Percentiles rank a stretch among this genome's conserved stretches.
These are phyloP conservation scores for Sechiopsis laciniata DNA, from an alignment of 306 rosid species.

Conservation along the genomic window DNA sequence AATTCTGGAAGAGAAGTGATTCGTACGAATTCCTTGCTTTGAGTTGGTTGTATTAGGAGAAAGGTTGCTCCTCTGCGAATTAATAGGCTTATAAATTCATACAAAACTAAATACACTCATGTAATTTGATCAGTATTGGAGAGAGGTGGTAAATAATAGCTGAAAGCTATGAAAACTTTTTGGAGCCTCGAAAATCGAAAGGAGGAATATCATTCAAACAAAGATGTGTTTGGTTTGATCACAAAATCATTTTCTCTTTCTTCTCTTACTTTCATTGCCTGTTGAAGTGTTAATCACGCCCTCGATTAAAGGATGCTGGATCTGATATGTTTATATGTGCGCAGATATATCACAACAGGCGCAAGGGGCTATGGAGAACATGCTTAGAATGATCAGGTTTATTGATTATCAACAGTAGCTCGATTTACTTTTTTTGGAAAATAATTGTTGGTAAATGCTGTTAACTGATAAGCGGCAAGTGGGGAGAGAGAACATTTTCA, in stretches of 20 bases:
- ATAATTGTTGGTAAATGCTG: not conserved
- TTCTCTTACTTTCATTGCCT: not conserved
- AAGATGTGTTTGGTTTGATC: not conserved
- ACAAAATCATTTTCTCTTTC: not conserved
- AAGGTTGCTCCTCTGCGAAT: not conserved
- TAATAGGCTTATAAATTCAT: not conserved
- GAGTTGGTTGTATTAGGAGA: not conserved
- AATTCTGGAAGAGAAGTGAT: too few species aligned
- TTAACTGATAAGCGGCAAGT: not conserved
- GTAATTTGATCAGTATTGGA: not conserved
- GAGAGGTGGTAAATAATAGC: not conserved
- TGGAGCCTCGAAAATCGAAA: too few species aligned
- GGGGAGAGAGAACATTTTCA: not conserved
- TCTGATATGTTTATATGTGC: constrained; percentile 15
- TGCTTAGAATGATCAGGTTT: constrained; percentile 65
- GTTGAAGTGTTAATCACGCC: constrained; percentile 4
- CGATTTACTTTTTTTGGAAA: not conserved
- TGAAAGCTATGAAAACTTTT: not conserved
- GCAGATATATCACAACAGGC: constrained; percentile 57
- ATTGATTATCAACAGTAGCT: constrained; percentile 8
- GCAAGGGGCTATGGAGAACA: constrained; percentile 64
- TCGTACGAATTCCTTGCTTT: too few species aligned
- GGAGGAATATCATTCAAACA: constrained; percentile 2
- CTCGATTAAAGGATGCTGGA: constrained; percentile 8
- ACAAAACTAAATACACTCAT: not conserved